These are phyloP conservation scores for Cordyceps pruinosa DNA, from an alignment of 2,329 filamentous ascomycete species.

Conservation along the genomic window DNA sequence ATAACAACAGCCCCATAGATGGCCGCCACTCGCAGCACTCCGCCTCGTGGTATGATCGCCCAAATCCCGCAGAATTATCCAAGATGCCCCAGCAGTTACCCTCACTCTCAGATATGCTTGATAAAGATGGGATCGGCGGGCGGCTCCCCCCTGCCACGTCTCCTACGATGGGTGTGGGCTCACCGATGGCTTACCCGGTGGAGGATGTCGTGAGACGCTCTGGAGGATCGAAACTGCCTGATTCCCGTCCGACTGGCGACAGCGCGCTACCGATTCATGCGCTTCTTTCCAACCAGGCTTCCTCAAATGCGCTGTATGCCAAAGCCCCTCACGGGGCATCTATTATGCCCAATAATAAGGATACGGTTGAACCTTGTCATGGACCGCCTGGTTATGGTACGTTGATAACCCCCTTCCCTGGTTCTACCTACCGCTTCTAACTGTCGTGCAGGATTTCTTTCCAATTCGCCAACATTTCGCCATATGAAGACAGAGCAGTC, in stretches of 20 bases:
- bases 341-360: conserved; percentile 19
- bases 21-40: conserved; percentile 21
- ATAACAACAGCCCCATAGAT: conserved; percentile 24
- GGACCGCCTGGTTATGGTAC: conserved; percentile 28
- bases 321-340: conserved; percentile 7
- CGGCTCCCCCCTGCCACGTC: background rate
- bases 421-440: conserved; percentile 23
- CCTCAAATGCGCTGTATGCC: conserved; percentile 10
- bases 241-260: conserved; percentile 40
- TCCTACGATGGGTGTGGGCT: background rate
- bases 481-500: conserved; percentile 25
- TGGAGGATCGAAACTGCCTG: conserved; percentile 6
- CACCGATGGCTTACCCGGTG: background rate
- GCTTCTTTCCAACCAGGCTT: conserved; percentile 36
- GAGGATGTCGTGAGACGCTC: background rate
- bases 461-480: conserved; percentile 26
- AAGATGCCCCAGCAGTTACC: conserved; percentile 31
- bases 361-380: background rate
- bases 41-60: conserved; percentile 23
- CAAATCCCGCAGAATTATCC: conserved; percentile 18
- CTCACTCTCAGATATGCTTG: conserved; percentile 42
- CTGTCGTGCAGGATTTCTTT: conserved; percentile 25
- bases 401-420: conserved; percentile 14
- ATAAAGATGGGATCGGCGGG: conserved; percentile 19
- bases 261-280: conserved; percentile 49